These are phyloP conservation scores for Brassica balearica DNA, from an alignment of 441 rosid species.

Conservation along the genomic window DNA sequence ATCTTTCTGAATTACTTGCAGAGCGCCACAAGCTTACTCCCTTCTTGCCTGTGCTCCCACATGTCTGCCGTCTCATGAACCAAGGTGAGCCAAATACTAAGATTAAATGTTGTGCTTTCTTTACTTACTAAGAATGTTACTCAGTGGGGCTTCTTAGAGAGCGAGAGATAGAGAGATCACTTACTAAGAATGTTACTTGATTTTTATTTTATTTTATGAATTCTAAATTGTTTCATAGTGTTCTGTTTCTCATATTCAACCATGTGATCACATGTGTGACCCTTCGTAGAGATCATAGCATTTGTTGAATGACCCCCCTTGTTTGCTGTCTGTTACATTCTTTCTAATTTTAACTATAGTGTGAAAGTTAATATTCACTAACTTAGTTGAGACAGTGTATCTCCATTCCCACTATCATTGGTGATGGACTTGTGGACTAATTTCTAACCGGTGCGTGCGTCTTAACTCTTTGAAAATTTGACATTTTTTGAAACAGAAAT, in stretches of 20 bases:
- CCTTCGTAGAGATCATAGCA: not conserved
- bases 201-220: not conserved
- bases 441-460: conserved; percentile 87
- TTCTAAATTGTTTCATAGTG: conserved; percentile 11
- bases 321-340: conserved; percentile 31
- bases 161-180: not conserved
- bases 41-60: conserved; percentile 76
- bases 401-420: conserved; percentile 64
- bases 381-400: conserved; percentile 68
- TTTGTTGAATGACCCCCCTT: not conserved
- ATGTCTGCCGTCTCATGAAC: conserved; percentile 70
- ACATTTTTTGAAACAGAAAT: conserved; percentile 99
- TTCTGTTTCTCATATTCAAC: not conserved
- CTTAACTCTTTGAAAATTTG: conserved; percentile 92
- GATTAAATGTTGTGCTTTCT: conserved; percentile 1
- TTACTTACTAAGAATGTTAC: not conserved
- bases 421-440: conserved; percentile 75
- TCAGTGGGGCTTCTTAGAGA: conserved; percentile 2
- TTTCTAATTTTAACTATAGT: conserved; percentile 39
- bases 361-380: conserved; percentile 50
- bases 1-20: conserved; percentile 75
- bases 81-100: conserved; percentile 68
- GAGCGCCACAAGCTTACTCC: conserved; percentile 85
- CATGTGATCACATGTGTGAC: conserved; percentile 29
- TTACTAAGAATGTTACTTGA: conserved; percentile 15